Evolutionary conservation across 495 filamentous ascomycete genomes (phyloP), one percentile per base, ranked within the genome.

Genomic region (Aspergillus olivimuriae): DNA sequence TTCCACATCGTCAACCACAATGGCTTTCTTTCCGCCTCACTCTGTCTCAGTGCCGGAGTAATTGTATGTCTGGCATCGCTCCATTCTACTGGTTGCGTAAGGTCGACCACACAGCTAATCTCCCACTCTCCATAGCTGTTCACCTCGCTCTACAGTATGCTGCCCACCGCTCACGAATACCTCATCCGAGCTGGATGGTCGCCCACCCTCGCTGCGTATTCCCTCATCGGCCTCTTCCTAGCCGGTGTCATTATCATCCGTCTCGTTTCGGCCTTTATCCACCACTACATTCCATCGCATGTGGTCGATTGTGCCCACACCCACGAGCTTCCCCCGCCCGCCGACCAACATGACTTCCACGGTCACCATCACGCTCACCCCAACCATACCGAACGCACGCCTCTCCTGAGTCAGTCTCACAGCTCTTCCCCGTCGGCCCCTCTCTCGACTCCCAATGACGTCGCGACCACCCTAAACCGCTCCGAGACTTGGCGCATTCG

Each of bases 11-110:
- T 90, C 53, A 86, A 90, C 52, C 95, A 85, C 61, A 89, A 83
- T 65, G 72, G 72, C 16, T 98, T 98, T 62, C 73, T 95, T 12
- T 88, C 90, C 1, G 81, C 82, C 16, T 94, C 91, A 2, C 67
- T 97, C 47, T 94, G 89, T 65, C 66, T 98, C 38, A 95, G 89
- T 61, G 94, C 94, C 36, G 92, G 92, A 22, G 92, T 98, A n/a
- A 94, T 98, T 90, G 89, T 96, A 63, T 5, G 24, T 15, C 34
- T n/a, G n/a, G 8, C 30, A 31, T 17, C 31, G 34, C 16, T 31
- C 17, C 17, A 18, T 39, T 12, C 36, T 44, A 39, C 45, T 24
- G 34, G 53, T 47, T 23, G 49, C n/a, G n/a, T n/a, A n/a, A n/a
- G 43, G 6, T 32, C 16, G 4, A 17, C 12, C 4, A 15, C 12